Evolutionary conservation across 2,329 filamentous ascomycete genomes (phyloP).

Genomic region (Scedosporium boydii): DNA sequence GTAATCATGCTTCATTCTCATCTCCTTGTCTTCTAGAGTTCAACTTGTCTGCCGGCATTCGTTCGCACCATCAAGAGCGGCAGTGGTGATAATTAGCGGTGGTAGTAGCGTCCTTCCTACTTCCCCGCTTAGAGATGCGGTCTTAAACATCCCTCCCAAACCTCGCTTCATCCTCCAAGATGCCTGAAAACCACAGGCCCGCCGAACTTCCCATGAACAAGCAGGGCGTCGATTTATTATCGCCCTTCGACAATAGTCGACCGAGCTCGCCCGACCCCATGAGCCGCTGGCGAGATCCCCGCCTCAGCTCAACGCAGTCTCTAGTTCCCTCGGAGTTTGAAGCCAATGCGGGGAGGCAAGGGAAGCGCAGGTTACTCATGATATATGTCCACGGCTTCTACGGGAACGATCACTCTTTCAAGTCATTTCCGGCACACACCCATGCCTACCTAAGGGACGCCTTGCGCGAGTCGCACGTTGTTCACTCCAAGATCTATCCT

Average conservation of each 20-base stretch:
- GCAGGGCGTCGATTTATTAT: background rate
- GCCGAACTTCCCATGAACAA: background rate
- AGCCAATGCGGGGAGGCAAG: conserved; percentile 11
- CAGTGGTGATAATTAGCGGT: too few relatives aligned
- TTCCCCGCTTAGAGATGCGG: too few relatives aligned
- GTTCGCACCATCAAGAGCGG: background rate
- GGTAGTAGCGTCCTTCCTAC: too few relatives aligned
- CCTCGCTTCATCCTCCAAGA: background rate
- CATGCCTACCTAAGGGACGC: conserved; percentile 62
- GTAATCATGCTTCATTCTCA: too few relatives aligned
- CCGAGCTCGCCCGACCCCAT: background rate
- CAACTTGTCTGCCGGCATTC: too few relatives aligned
- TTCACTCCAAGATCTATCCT: conserved; percentile 82
- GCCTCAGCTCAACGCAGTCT: conserved; percentile 39
- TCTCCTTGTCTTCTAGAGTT: too few relatives aligned
- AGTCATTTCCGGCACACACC: conserved; percentile 78
- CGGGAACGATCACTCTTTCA: conserved; percentile 79
- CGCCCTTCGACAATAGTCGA: background rate
- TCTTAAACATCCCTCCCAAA: background rate
- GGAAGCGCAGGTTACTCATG: conserved; percentile 53
- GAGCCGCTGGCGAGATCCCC: conserved; percentile 26
- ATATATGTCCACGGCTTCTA: conserved; percentile 88
- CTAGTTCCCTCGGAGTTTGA: conserved; percentile 20
- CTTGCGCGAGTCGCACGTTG: conserved; percentile 62
- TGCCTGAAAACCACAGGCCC: background rate